Evolutionary conservation across 2,329 filamentous ascomycete genomes (phyloP).

Genomic region (Aspergillus sp.): DNA sequence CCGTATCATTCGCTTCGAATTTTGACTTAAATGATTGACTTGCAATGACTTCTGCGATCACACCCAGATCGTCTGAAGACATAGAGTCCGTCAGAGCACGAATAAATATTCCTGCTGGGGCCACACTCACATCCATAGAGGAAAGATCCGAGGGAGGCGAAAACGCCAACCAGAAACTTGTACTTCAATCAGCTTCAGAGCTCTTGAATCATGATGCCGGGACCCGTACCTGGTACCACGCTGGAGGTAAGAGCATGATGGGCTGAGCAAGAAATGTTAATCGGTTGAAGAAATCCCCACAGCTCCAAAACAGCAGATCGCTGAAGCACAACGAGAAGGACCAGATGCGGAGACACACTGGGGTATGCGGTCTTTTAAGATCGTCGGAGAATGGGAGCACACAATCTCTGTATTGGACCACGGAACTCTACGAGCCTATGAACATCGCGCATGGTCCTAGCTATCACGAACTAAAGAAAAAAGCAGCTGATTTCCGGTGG

Average conservation of each 20-base stretch:
- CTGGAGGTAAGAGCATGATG: conserved; percentile 54
- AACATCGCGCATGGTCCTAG: background rate
- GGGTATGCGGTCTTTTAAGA: conserved; percentile 19
- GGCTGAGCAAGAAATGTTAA: conserved; percentile 1
- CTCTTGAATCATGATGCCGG: background rate
- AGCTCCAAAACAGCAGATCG: background rate
- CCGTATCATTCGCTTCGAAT: conserved; percentile 28
- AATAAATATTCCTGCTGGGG: background rate
- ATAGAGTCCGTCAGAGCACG: background rate
- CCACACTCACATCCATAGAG: conserved; percentile 50
- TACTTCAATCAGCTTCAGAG: conserved; percentile 13
- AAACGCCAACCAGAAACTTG: conserved; percentile 57
- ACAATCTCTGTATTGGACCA: conserved; percentile 9
- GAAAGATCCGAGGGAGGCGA: conserved; percentile 58
- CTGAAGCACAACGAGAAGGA: conserved; percentile 2
- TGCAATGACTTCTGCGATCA: conserved; percentile 58
- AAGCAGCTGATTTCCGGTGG: conserved; percentile 2
- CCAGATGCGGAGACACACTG: conserved; percentile 16
- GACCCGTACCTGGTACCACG: conserved; percentile 53
- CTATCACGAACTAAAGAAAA: background rate
- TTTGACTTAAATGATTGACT: conserved; percentile 32
- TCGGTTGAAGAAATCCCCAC: background rate
- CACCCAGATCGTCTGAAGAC: conserved; percentile 54
- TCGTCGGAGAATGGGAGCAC: conserved; percentile 21
- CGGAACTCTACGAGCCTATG: conserved; percentile 1